A percentile compares a stretch with the other conserved stretches of the same genome.
These are phyloP conservation scores for Phytophthora cajani DNA, from an alignment of 352 stramenopile species.

Conservation along the genomic window DNA sequence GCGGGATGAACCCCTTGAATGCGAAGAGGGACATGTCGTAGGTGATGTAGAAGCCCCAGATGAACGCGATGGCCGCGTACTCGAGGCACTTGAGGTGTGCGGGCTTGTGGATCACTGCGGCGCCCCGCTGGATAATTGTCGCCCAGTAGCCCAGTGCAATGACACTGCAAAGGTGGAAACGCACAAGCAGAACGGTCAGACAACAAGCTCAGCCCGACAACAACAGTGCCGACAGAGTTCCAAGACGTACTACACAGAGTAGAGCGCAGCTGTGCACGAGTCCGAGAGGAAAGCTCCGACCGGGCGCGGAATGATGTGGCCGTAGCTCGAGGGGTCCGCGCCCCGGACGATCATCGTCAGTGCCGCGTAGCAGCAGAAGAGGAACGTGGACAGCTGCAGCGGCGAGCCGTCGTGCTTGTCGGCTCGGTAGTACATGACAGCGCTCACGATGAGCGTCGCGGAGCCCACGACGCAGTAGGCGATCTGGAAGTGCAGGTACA, in stretches of 20 bases:
- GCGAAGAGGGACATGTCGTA: slow-evolving; percentile 39
- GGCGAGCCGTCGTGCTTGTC: slow-evolving; percentile 43
- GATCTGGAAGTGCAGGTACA: slow-evolving; percentile 50
- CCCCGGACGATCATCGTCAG: slow-evolving; percentile 63
- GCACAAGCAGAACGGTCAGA: neutral
- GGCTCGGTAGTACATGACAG: slow-evolving; percentile 55
- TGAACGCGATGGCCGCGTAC: slow-evolving; percentile 32
- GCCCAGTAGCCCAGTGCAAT: slow-evolving; percentile 65
- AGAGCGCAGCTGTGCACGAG: slow-evolving; percentile 66
- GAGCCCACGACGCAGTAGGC: slow-evolving; percentile 52
- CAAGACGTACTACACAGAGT: slow-evolving; percentile 58
- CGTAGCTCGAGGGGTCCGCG: slow-evolving; percentile 61
- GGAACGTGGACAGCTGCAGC: slow-evolving; percentile 61
- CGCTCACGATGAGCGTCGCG: slow-evolving; percentile 36
- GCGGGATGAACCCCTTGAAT: slow-evolving; percentile 45
- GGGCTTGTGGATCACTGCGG: slow-evolving; percentile 34
- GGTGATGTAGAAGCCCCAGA: slow-evolving; percentile 50
- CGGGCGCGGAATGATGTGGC: slow-evolving; percentile 48
- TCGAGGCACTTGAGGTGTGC: slow-evolving; percentile 38
- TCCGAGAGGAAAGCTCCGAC: slow-evolving; percentile 56
- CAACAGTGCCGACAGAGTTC: neutral
- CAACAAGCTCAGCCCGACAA: neutral
- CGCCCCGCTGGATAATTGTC: slow-evolving; percentile 61
- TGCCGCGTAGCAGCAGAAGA: slow-evolving; percentile 55
- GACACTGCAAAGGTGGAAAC: slow-evolving; percentile 37